Base-by-base conservation (phyloP, 1,284 basidiomycete genomes). In the Chiua sp. region DNA sequence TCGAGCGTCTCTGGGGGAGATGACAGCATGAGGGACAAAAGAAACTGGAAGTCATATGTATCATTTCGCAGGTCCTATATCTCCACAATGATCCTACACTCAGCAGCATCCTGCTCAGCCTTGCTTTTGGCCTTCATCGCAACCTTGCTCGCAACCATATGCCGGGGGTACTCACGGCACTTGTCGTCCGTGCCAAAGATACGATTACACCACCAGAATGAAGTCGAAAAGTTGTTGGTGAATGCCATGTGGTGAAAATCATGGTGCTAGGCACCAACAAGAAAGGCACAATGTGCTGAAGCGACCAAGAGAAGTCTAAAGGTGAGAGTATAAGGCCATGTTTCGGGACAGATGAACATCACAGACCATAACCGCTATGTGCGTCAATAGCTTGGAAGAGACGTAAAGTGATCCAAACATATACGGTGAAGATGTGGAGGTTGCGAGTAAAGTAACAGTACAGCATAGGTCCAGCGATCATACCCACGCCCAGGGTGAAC, bases 181-280 rank as follows among this genome's bases (percentile, higher is more conserved):
- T 92, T 93, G 78, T 81, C 76, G 71, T 97, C 94, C 10, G 94
- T 96, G 64, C 94, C 94, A 72, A 92, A 88, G 66, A 93, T 78
- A 66, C 83, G 84, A 76, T 97, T 95, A 80, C 92, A 94, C 91
- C 93, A 96, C 56, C 94, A 86, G 87, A 97, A 97, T 20, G 90
- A 93, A 35, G 94, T 96, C 22, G 92, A 91, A 77, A 85, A 96
- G 82, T 95, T 96, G 83, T 93, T 93, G 58, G 87, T 86, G 79
- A 93, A 93, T 2, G 91, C 88, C 92, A 94, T 93, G 79, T 96
- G 94, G 77, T 96, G 94, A 86, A 94, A 96, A 74, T 96, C 96
- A 77, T 98, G 96, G 82, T 98, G 96, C 73, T 99, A 97, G 0
- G 97, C 98, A 53, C 98, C 28, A 95, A 94, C 97, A 97, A 99